These are phyloP conservation scores for Echria macrotheca DNA, from an alignment of 495 filamentous ascomycete species.

Conservation along the genomic window DNA sequence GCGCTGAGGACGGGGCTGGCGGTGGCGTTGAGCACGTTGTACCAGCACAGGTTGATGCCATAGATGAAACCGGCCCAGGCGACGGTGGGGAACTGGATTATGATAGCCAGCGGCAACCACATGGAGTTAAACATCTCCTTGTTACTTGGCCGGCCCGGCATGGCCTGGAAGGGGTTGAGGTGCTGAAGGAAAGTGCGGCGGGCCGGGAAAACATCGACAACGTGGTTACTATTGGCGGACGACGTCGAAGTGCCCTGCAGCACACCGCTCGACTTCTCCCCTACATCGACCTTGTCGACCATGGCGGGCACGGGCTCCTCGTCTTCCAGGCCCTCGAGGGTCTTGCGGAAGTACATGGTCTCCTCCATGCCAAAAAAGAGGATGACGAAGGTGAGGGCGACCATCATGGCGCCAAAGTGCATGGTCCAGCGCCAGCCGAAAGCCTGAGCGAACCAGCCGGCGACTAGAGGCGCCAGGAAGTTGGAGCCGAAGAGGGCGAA, in stretches of 20 bases:
- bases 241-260: background rate
- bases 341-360: constrained; percentile 24
- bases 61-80: constrained; percentile 27
- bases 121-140: constrained; percentile 13
- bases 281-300: background rate
- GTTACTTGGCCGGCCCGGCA: constrained; percentile 10
- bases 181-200: constrained; percentile 4
- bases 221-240: background rate
- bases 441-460: constrained; percentile 58
- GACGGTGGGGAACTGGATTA: constrained; percentile 22
- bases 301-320: background rate
- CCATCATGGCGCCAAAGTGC: constrained; percentile 52
- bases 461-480: constrained; percentile 55
- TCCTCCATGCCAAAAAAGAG: constrained; percentile 27
- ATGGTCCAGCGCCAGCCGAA: constrained; percentile 58
- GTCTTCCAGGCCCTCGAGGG: constrained; percentile 14
- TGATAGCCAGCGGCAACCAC: constrained; percentile 15
- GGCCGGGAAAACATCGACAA: background rate
- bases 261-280: constrained; percentile 3
- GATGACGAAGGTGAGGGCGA: constrained; percentile 48
- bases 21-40: constrained; percentile 23
- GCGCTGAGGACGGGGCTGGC: constrained; percentile 14
- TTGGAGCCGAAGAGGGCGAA: constrained; percentile 55
- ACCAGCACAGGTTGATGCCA: constrained; percentile 26
- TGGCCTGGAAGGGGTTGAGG: background rate